Conservation (phyloP, 2,329 filamentous ascomycete genomes). For the Fusarium chuoi region DNA sequence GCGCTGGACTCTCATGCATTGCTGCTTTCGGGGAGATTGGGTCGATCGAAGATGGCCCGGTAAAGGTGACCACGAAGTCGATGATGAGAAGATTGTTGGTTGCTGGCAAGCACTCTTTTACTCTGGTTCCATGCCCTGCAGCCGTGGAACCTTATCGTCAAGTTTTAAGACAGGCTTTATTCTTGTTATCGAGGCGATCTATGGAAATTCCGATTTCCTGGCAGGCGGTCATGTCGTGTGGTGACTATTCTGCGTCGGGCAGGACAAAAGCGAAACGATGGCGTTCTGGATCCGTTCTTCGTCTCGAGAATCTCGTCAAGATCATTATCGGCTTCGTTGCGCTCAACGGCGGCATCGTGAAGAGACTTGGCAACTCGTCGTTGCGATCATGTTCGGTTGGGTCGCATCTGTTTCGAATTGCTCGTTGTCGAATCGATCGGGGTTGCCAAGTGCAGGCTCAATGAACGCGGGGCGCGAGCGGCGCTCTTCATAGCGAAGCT, state of each 20-base stretch:
- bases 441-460: neutral
- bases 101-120: neutral
- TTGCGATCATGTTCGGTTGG: neutral
- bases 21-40: neutral
- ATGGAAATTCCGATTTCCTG: neutral
- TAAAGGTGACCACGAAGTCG: rapidly evolving
- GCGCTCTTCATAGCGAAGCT: neutral
- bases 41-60: rapidly evolving
- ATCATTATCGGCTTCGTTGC: neutral
- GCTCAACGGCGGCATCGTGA: rapidly evolving
- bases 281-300: neutral
- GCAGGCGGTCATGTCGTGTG: neutral
- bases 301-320: rapidly evolving
- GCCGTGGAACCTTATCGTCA: neutral
- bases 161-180: neutral
- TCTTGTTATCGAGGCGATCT: neutral
- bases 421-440: neutral
- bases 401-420: neutral
- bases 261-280: neutral
- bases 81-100: rapidly evolving
- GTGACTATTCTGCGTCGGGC: neutral
- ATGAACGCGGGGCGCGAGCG: neutral
- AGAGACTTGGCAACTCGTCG: rapidly evolving
- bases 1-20: neutral
- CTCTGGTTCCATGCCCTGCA: neutral